phyloP scores from a whole-genome alignment of 306 rosid genomes.

The Vigna radiata region DNA sequence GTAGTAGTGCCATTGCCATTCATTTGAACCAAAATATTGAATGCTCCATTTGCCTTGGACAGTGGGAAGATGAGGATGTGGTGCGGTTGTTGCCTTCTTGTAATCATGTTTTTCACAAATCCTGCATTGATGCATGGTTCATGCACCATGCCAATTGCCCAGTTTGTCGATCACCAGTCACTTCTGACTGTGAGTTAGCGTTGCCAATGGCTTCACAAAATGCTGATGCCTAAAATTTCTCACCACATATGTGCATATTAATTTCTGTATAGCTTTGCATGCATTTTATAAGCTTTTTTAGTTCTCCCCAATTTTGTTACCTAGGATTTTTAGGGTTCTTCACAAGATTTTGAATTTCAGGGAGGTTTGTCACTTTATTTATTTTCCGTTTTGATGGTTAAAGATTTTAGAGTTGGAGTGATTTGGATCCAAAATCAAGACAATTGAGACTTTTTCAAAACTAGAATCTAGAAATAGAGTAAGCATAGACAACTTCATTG shows the following conservation, averaged over 20 bases:
- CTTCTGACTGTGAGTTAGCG: conserved; percentile 5
- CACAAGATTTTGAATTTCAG: background rate
- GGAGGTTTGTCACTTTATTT: background rate
- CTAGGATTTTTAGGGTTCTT: background rate
- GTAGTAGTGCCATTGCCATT: background rate
- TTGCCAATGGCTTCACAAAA: background rate
- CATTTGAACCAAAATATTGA: conserved; percentile 46
- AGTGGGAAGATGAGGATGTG: conserved; percentile 48
- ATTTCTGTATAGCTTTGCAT: background rate
- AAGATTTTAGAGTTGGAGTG: background rate
- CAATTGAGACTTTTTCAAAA: too few species aligned
- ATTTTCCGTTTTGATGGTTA: too few species aligned
- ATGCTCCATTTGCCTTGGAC: conserved; percentile 68
- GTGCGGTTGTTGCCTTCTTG: conserved; percentile 61
- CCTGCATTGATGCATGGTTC: conserved; percentile 65
- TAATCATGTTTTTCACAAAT: conserved; percentile 56
- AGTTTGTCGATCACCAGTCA: conserved; percentile 51
- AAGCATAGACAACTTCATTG: background rate
- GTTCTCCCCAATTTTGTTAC: background rate
- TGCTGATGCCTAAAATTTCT: too few species aligned
- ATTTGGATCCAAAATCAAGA: background rate
- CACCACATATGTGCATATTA: background rate
- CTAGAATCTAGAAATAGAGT: background rate
- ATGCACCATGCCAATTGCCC: conserved; percentile 55
- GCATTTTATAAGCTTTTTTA: background rate